Percentiles rank a stretch among this genome's conserved stretches.
Evolutionary conservation across 2,329 filamentous ascomycete species (phyloP).

Genomic region (Colletotrichum sp.): DNA sequence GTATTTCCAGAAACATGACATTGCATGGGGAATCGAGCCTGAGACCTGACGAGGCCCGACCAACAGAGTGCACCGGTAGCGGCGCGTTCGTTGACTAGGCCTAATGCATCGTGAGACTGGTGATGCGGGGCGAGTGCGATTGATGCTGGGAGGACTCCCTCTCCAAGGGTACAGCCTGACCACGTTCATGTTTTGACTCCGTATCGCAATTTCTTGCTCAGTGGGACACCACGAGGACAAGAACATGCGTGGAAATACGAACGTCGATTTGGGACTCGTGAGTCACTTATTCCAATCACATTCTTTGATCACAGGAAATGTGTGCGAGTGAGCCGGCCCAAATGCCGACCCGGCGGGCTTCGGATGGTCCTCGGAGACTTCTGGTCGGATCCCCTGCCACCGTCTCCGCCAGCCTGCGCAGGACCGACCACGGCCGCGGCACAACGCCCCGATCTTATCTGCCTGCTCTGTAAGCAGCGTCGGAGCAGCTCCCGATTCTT

Average conservation of each 20-base stretch:
- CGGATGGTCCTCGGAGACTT: constrained; percentile 1
- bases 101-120: background rate
- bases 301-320: background rate
- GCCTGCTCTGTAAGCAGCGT: background rate
- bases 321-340: background rate
- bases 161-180: background rate
- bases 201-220: background rate
- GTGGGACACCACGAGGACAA: background rate
- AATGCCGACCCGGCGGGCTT: background rate
- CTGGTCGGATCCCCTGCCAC: constrained; percentile 17
- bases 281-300: background rate
- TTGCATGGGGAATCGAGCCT: background rate
- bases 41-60: background rate
- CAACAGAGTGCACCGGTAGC: background rate
- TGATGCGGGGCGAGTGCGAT: background rate
- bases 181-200: background rate
- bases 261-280: background rate
- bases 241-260: background rate
- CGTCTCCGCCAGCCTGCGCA: background rate
- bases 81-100: background rate
- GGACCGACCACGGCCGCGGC: background rate
- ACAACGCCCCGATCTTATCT: background rate
- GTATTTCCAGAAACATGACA: background rate
- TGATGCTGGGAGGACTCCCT: background rate
- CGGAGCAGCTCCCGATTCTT: background rate